These are phyloP conservation scores for Solanum tacnaense DNA, from an alignment of 257 asterid genomes.

Conservation along the genomic window DNA sequence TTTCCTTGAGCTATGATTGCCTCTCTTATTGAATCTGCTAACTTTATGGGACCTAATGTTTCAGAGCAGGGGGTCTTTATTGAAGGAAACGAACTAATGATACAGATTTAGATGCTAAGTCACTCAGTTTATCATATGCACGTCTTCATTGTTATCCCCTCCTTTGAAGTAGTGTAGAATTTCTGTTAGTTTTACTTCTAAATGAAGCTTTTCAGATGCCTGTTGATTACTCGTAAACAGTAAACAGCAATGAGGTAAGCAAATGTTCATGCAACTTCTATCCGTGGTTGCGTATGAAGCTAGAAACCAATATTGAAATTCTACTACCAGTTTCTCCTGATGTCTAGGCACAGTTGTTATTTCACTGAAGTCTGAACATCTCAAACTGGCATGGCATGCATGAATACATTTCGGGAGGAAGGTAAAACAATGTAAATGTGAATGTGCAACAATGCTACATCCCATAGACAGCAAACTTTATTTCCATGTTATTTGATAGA, in stretches of 20 bases:
- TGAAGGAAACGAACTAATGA: too few relatives aligned
- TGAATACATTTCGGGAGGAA: background rate
- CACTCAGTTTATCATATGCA: too few relatives aligned
- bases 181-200: too few relatives aligned
- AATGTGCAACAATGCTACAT: background rate
- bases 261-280: background rate
- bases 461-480: background rate
- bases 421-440: background rate
- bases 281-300: background rate
- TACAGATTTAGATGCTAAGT: too few relatives aligned
- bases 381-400: background rate
- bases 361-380: background rate
- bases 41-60: too few relatives aligned
- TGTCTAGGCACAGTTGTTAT: background rate
- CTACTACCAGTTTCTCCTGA: background rate
- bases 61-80: too few relatives aligned
- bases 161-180: too few relatives aligned
- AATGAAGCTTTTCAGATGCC: too few relatives aligned
- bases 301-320: background rate
- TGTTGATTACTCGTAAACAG: too few relatives aligned
- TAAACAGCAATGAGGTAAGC: background rate
- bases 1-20: too few relatives aligned
- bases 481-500: background rate
- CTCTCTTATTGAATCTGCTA: too few relatives aligned
- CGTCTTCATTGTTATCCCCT: too few relatives aligned